Base-by-base conservation (phyloP, 1,284 basidiomycete species). In the Ustilago sp. region DNA sequence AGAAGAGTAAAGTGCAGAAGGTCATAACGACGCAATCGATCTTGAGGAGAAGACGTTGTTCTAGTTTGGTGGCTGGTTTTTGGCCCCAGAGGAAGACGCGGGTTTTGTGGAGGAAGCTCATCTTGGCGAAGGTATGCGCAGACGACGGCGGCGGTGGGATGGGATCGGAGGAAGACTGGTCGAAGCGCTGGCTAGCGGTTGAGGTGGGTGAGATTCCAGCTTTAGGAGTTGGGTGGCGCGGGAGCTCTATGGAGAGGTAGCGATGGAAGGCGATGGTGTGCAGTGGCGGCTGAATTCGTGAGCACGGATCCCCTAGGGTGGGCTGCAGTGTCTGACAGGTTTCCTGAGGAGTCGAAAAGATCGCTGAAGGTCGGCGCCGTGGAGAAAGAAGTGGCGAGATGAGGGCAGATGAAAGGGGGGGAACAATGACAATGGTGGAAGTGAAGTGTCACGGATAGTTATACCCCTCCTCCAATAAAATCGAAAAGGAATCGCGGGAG, bases 21-120 rank as follows among this genome's bases (percentile, higher is more conserved):
- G 76, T 67, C 58, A 81, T 67, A 57, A 81, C 79, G 60, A 80
- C 74, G 28, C 8, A 9, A 19, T 80, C 79, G 57, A 80, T 79
- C 55, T 80, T 80, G 60, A 61, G 52, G 3, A 80, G 45, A 8
- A 80, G 64, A 1, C 65, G 60, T 31, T 59, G 64, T 60, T 80
- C 79, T 43, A 59, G 51, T 15, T 62, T 57, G 39, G 73, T 62
- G 19, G 73, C 53, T 7, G 79, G 79, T 23, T 32, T 64, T 41
- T 72, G 59, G 50, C 79, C 79, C 77, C 70, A 74, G 28, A 79
- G 38, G 56, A 77, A 72, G 43, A 65, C 63, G 53, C 74, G 68
- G n/a, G 53, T 41, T 52, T 68, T 52, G 64, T 67, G 59, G 19
- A 70, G 64, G 5, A 35, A 13, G 34, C 74, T 69, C 69, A 77